Conservation (phyloP, 192 early-diverging fungal species). For the Umbelopsis isabellina region DNA sequence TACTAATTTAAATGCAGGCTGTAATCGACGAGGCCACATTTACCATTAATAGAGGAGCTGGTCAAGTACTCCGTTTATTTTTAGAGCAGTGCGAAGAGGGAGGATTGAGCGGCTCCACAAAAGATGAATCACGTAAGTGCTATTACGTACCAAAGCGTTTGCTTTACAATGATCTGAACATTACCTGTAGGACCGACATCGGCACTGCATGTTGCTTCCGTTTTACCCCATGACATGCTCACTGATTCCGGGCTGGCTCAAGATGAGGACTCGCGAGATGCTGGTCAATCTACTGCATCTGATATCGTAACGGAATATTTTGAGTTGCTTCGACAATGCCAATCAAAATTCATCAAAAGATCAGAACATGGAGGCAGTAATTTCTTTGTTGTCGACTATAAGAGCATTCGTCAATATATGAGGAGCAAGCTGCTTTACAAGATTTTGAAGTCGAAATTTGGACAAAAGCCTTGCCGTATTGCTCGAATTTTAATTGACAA, state of each 20-base stretch:
- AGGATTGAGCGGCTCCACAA: constrained; percentile 43
- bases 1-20: constrained; percentile 33
- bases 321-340: constrained; percentile 56
- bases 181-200: constrained; percentile 43
- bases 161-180: constrained; percentile 23
- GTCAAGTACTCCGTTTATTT: constrained; percentile 57
- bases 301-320: constrained; percentile 62
- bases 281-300: constrained; percentile 25
- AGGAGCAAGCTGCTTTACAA: constrained; percentile 58
- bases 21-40: constrained; percentile 61
- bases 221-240: constrained; percentile 24
- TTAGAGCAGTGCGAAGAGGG: constrained; percentile 60
- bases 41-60: constrained; percentile 68
- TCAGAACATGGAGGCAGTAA: constrained; percentile 62
- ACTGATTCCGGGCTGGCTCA: constrained; percentile 23
- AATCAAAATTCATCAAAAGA: constrained; percentile 55
- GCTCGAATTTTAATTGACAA: constrained; percentile 69
- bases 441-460: constrained; percentile 63
- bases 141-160: not conserved
- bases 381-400: constrained; percentile 63
- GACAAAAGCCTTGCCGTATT: constrained; percentile 61
- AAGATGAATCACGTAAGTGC: constrained; percentile 46
- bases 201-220: constrained; percentile 37
- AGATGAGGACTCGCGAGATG: constrained; percentile 21
- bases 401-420: constrained; percentile 54